Conservation (phyloP, 495 filamentous ascomycete species). For the Hypoxylon lenormandii region DNA sequence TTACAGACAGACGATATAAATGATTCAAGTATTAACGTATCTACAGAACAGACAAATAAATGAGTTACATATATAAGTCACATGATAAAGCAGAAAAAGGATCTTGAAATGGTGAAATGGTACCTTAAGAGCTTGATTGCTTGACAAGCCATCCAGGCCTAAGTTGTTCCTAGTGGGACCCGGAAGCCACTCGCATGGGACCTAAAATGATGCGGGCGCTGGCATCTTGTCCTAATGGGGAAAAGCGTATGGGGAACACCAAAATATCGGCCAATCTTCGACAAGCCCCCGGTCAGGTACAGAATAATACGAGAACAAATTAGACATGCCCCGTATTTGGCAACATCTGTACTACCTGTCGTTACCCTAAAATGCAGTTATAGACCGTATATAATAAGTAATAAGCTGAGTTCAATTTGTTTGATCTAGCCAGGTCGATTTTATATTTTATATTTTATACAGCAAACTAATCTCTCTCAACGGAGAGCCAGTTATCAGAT, state of each 20-base stretch:
- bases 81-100: not conserved
- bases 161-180: not conserved
- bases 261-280: constrained; percentile 4
- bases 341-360: not conserved
- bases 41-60: no score
- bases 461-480: no score
- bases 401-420: no score
- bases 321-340: not conserved
- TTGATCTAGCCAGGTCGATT: not conserved
- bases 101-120: not conserved
- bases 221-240: not conserved
- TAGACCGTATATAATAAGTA: not conserved
- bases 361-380: not conserved
- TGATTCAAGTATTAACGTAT: no score
- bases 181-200: not conserved
- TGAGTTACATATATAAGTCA: not conserved
- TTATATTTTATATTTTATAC: no score
- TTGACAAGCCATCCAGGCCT: not conserved
- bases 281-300: not conserved
- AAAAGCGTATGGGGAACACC: not conserved
- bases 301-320: constrained; percentile 2
- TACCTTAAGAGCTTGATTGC: not conserved
- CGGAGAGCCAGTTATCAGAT: not conserved
- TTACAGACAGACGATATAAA: no score
- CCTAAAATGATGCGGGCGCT: constrained; percentile 7